Conservation (phyloP, 768 basidiomycete genomes). For the Amanita molliuscula region DNA sequence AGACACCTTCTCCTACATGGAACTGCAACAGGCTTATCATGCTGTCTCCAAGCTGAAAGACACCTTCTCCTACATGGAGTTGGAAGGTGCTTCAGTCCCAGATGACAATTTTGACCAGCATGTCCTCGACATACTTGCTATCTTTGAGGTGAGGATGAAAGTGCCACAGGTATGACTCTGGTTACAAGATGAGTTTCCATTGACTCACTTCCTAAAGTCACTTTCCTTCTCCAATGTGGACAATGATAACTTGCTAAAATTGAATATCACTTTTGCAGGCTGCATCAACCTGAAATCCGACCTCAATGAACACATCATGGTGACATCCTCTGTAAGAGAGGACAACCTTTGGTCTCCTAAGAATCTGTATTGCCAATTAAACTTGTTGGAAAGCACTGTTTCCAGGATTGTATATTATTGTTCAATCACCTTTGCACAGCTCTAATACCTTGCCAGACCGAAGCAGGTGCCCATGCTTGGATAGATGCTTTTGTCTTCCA, state of each 20-base stretch:
- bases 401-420: background rate
- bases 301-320: background rate
- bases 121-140: no score
- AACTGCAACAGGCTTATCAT: no score
- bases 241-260: background rate
- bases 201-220: no score
- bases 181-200: no score
- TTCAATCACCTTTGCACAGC: background rate
- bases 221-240: background rate
- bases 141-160: no score
- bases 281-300: background rate
- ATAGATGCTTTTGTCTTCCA: conserved; percentile 1
- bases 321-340: background rate
- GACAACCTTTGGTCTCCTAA: conserved; percentile 2
- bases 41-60: no score
- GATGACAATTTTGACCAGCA: background rate
- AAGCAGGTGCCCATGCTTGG: background rate
- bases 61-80: no score
- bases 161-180: no score
- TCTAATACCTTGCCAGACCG: background rate
- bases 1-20: no score
- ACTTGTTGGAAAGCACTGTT: conserved; percentile 1
- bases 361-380: background rate
- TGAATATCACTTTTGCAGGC: background rate
- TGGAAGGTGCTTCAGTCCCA: no score